These are phyloP conservation scores for Starmerella apicola DNA, from an alignment of 805 yeast species.

Conservation along the genomic window DNA sequence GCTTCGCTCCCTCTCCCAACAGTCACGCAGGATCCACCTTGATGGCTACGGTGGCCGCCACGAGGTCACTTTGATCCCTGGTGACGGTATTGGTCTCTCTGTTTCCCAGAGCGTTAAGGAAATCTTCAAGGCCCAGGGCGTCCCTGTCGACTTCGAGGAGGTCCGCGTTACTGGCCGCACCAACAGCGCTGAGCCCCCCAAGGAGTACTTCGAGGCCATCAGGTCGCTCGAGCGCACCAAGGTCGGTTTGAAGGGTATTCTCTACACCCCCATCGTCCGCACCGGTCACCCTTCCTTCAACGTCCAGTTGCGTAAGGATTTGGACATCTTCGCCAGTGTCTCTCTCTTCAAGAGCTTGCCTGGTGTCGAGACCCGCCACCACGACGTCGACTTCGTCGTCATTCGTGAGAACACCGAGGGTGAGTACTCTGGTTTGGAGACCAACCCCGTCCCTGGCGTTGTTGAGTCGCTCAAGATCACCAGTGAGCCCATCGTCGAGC, in stretches of 20 bases:
- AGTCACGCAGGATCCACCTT: constrained; percentile 52
- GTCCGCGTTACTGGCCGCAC: constrained; percentile 46
- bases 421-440: constrained; percentile 97
- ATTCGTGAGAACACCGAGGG: constrained; percentile 99
- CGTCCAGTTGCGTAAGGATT: constrained; percentile 91
- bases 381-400: constrained; percentile 69
- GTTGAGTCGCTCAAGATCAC: constrained; percentile 93
- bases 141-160: constrained; percentile 89
- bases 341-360: constrained; percentile 89
- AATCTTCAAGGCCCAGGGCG: constrained; percentile 72
- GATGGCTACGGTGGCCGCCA: constrained; percentile 71
- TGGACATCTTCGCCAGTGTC: constrained; percentile 89
- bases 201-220: constrained; percentile 71
- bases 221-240: constrained; percentile 88
- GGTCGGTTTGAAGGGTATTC: constrained; percentile 91
- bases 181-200: constrained; percentile 40
- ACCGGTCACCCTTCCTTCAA: constrained; percentile 74
- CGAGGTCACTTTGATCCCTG: constrained; percentile 86
- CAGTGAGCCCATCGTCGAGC: constrained; percentile 88
- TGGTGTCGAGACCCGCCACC: constrained; percentile 82
- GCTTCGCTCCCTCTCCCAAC: constrained; percentile 38
- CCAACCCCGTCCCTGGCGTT: constrained; percentile 72
- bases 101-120: constrained; percentile 86
- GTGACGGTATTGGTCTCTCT: constrained; percentile 97
- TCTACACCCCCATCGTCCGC: constrained; percentile 78